Evolutionary conservation across 345 rosid species (phyloP).

Genomic region (Salix purpurea): DNA sequence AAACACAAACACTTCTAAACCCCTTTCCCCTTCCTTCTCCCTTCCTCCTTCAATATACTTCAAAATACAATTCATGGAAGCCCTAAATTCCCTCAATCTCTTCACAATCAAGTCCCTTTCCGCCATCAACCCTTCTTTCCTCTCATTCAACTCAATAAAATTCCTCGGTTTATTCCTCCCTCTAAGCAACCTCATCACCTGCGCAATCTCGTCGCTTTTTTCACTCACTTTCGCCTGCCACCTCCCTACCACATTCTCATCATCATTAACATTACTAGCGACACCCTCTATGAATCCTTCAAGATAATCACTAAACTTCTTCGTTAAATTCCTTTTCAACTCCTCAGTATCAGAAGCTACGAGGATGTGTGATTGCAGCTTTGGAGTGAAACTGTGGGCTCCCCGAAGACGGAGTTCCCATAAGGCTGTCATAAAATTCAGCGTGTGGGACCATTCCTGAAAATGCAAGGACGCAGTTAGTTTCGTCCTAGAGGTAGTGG

Average conservation of each 20-base stretch:
- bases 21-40: constrained; percentile 1
- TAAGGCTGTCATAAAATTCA: too few relatives aligned
- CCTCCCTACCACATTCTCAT: too few relatives aligned
- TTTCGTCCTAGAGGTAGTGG: too few relatives aligned
- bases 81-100: constrained; percentile 51
- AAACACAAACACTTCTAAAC: constrained; percentile 35
- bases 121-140: constrained; percentile 25
- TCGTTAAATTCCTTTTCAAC: too few relatives aligned
- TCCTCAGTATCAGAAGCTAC: too few relatives aligned
- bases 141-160: constrained; percentile 15
- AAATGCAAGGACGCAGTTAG: not conserved
- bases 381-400: too few relatives aligned
- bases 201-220: constrained; percentile 31
- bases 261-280: too few relatives aligned
- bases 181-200: constrained; percentile 3
- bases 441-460: too few relatives aligned
- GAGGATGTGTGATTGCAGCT: too few relatives aligned
- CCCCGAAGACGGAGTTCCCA: too few relatives aligned
- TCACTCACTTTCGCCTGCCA: constrained; percentile 13
- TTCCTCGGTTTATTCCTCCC: not conserved
- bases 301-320: too few relatives aligned
- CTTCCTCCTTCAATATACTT: constrained; percentile 31
- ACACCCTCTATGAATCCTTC: too few relatives aligned
- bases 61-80: constrained; percentile 46
- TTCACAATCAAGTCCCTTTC: constrained; percentile 38